Percentiles rank a stretch among this genome's conserved stretches.
phyloP scores from a whole-genome alignment of 257 asterid genomes.

The Jacaranda copaia region DNA sequence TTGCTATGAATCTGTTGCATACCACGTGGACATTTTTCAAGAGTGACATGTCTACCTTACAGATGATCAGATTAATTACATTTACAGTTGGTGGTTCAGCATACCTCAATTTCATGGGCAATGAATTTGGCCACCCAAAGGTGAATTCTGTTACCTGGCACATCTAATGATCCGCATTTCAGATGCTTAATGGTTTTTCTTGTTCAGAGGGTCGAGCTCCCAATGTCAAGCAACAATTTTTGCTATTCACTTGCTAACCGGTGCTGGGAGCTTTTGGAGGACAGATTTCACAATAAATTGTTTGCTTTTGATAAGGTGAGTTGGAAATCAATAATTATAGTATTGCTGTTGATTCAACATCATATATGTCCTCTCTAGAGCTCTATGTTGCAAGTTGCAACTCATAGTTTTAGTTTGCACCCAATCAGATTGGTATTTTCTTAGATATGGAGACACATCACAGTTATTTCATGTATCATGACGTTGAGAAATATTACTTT shows the following conservation, averaged over 20 bases:
- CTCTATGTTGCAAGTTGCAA: conserved; percentile 23
- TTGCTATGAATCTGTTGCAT: conserved; percentile 29
- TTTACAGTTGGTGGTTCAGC: conserved; percentile 92
- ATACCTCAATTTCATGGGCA: conserved; percentile 97
- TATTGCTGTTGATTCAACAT: conserved; percentile 9
- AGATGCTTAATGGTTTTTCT: conserved; percentile 29
- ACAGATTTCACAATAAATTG: conserved; percentile 63
- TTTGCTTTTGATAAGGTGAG: conserved; percentile 86
- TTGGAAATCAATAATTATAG: conserved; percentile 20
- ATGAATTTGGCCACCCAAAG: conserved; percentile 97
- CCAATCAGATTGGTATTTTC: conserved; percentile 9
- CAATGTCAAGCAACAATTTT: conserved; percentile 85
- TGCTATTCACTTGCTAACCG: conserved; percentile 90
- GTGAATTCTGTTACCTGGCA: conserved; percentile 45
- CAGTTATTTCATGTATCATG: conserved; percentile 27
- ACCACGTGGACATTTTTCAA: conserved; percentile 20
- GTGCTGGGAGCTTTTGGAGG: conserved; percentile 83
- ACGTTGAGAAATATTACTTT: conserved; percentile 31
- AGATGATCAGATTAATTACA: conserved; percentile 94
- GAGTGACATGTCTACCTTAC: conserved; percentile 36
- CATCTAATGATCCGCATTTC: conserved; percentile 11
- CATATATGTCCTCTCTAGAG: conserved; percentile 13
- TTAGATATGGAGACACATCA: conserved; percentile 11
- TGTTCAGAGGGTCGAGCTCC: conserved; percentile 92
- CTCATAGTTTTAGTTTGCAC: conserved; percentile 8